These are phyloP conservation scores for Vitis hybrid DNA, from an alignment of 177 flowering plant species.

Conservation along the genomic window DNA sequence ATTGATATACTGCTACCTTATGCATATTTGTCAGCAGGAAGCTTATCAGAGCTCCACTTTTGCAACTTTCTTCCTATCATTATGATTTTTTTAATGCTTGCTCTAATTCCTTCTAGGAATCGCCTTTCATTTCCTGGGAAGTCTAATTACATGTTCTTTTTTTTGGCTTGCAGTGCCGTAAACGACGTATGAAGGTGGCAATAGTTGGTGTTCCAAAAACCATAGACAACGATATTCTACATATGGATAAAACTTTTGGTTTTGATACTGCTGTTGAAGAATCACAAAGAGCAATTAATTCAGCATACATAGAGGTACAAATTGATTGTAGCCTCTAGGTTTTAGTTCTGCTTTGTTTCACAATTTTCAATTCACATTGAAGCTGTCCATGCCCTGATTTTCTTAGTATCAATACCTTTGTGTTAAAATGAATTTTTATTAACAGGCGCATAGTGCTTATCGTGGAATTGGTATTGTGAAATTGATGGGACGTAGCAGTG, in stretches of 20 bases:
- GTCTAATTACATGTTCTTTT: conserved; percentile 11
- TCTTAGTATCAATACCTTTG: neutral
- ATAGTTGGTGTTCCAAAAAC: conserved; percentile 98
- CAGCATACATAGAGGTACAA: conserved; percentile 90
- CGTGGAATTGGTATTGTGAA: conserved; percentile 91
- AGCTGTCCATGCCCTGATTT: neutral
- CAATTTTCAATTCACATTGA: neutral
- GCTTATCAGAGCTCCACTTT: neutral
- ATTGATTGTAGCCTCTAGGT: neutral
- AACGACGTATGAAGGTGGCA: conserved; percentile 65
- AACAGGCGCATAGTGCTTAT: conserved; percentile 93
- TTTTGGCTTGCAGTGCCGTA: conserved; percentile 52
- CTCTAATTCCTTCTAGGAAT: neutral
- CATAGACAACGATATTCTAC: conserved; percentile 87
- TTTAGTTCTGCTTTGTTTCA: neutral
- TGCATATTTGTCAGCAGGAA: neutral
- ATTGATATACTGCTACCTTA: neutral
- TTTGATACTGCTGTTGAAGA: conserved; percentile 97
- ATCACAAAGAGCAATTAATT: conserved; percentile 94
- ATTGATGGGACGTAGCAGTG: conserved; percentile 96
- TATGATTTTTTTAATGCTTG: neutral
- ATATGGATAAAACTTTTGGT: conserved; percentile 96
- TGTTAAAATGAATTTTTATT: neutral
- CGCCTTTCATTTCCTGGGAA: neutral
- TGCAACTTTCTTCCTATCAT: neutral